Evolutionary conservation across 305 asterid species (phyloP), one percentile per base, ranked within the genome.

Genomic region (Stenogyne calaminthoides): DNA sequence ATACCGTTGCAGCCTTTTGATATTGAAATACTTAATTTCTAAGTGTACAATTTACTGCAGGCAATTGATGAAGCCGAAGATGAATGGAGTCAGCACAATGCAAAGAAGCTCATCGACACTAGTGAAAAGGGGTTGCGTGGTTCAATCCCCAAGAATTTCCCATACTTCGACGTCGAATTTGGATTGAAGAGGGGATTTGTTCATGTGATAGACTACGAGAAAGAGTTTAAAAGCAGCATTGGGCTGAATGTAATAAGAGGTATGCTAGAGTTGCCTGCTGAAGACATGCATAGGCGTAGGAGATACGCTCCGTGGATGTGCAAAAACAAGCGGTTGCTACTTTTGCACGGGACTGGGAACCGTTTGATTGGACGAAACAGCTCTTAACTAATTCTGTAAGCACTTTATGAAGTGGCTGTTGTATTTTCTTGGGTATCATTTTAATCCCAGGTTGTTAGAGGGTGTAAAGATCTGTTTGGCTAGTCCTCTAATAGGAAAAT

Each of bases 61-160:
- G 99, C 99, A 36, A 94, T 94, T 59, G 97, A 91, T 65, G 99
- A 91, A 81, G 97, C 95, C 4, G 99, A 92, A 84, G 96, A 92
- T 34, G 98, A 94, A 77, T 92, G 99, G 98, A 94, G 97, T 69
- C 97, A 90, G 77, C 99, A 94, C 84, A 90, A 94, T 9, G 98
- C 99, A 0, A 92, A 94, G 88, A 94, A 94, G 87, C 88, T 94
- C 16, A 92, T 94, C 11, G 97, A 94, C 82, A 94, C 98, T 8
- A 94, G 96, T 52, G 85, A 83, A 56, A 94, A 90, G 83, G 97
- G 98, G 29, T 81, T 94, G 36, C 80, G 96, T 7, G 89, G 84
- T 94, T n/a, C n/a, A n/a, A n/a, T n/a, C n/a, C n/a, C n/a, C n/a
- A n/a, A n/a, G n/a, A n/a, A n/a, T n/a, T n/a, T 94, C 72, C 96